These are phyloP conservation scores for Euphorbia lathyris DNA, from an alignment of 345 rosid species.

Conservation along the genomic window DNA sequence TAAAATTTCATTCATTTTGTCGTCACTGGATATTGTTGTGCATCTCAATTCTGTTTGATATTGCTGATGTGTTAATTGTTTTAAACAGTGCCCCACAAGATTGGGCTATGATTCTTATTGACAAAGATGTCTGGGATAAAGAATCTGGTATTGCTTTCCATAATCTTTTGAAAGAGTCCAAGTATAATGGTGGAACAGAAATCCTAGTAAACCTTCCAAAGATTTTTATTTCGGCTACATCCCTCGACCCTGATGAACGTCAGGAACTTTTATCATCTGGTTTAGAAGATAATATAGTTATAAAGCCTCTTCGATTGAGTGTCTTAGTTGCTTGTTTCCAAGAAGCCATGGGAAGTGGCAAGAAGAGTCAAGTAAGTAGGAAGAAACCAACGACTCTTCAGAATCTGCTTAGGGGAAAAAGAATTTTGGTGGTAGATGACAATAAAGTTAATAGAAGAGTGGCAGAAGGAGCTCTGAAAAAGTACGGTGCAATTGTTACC, in stretches of 20 bases:
- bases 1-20: not conserved
- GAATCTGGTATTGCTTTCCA: conserved; percentile 37
- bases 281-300: conserved; percentile 50
- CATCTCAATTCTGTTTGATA: not conserved
- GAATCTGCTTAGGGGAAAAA: conserved; percentile 52
- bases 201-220: conserved; percentile 33
- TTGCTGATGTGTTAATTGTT: conserved; percentile 17
- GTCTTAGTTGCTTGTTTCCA: conserved; percentile 63
- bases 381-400: conserved; percentile 48
- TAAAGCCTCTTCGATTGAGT: conserved; percentile 73
- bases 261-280: conserved; percentile 52
- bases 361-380: conserved; percentile 42
- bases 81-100: conserved; percentile 39
- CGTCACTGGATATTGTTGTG: not conserved
- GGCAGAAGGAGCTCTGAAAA: conserved; percentile 85
- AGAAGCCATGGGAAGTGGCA: conserved; percentile 60
- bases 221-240: conserved; percentile 53
- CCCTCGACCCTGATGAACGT: conserved; percentile 37
- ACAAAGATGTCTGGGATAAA: conserved; percentile 69
- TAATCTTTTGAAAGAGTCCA: conserved; percentile 29
- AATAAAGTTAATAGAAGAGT: conserved; percentile 83
- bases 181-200: conserved; percentile 27
- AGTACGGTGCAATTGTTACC: conserved; percentile 72
- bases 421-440: conserved; percentile 89
- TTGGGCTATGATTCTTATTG: conserved; percentile 57